These are phyloP conservation scores for Phytophthora citricola DNA, from an alignment of 352 stramenopile genomes.

Conservation along the genomic window DNA sequence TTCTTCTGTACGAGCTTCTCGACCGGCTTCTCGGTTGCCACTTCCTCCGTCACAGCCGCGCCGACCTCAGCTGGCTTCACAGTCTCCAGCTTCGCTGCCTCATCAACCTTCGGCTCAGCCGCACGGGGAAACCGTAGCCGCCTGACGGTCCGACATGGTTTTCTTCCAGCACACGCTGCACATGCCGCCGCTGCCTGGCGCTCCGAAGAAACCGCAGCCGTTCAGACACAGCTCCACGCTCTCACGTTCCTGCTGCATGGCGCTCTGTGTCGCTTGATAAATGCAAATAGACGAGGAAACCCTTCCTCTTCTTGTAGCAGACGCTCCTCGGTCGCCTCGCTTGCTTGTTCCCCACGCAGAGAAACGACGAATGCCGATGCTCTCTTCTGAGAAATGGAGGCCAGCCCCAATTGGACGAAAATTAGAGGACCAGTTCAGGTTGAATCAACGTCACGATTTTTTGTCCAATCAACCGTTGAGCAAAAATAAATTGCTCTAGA, in stretches of 20 bases:
- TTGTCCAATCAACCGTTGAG: conserved; percentile 1
- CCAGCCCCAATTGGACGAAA: conserved; percentile 18
- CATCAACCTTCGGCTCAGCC: conserved; percentile 37
- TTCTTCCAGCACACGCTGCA: conserved; percentile 90
- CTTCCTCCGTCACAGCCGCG: conserved; percentile 25
- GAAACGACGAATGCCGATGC: conserved; percentile 62
- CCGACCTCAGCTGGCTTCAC: conserved; percentile 4
- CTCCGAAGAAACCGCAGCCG: conserved; percentile 84
- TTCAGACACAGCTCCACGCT: conserved; percentile 75
- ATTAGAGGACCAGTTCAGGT: not conserved
- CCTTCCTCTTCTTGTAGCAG: conserved; percentile 12
- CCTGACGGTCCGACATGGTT: conserved; percentile 78
- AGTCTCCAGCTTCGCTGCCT: conserved; percentile 9
- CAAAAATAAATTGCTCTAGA: not conserved
- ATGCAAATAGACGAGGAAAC: not conserved
- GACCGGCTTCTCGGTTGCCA: conserved; percentile 6
- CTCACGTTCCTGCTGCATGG: conserved; percentile 86
- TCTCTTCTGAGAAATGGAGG: conserved; percentile 23
- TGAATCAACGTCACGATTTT: not conserved
- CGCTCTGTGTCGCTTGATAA: conserved; percentile 14
- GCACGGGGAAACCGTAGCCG: conserved; percentile 32
- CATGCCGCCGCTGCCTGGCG: conserved; percentile 72
- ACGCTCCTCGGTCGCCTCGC: conserved; percentile 11
- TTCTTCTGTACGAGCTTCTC: conserved; percentile 87
- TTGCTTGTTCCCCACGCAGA: conserved; percentile 54